Base-by-base conservation (phyloP, 306 rosid genomes). In the Macrotyloma uniflorum region DNA sequence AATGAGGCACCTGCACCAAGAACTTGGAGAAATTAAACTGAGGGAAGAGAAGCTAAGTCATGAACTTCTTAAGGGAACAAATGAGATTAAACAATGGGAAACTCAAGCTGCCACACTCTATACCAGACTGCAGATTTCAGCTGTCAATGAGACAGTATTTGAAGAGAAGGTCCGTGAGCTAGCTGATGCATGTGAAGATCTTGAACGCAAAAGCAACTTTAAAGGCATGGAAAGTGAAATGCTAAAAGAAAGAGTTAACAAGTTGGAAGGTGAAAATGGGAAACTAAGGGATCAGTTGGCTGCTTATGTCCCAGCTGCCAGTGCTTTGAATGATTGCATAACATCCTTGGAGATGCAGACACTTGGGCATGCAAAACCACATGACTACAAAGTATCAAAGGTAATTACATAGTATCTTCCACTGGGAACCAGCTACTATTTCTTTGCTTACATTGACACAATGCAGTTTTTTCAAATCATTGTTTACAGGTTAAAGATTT, bases 101-200 rank as follows among this genome's bases (percentile, higher is more conserved):
- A 72, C 82, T 80, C 90, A 89, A 53, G 89, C 91, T 46, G 87
- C 74, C 18, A 50, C 79, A 50, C 77, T 90, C 75, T 90, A 86
- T 81, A 67, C 79, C 14, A 84, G 84, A 84, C 82, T 87, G 80
- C 93, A 90, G 77, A 76, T 64, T 22, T 88, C 93, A 66, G n/a
- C 85, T 40, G 85, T 90, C 66, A 80, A 78, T n/a, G 93, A 89
- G 85, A 83, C 88, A 68, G 54, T 96, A 76, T 86, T 90, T 58
- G 88, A 87, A 85, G 98, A 81, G 73, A 96, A 91, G 89, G 84
- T 91, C 43, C 72, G 3, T 38, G 99, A 93, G 82, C 86, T 93
- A 66, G 76, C 77, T 16, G 86, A 84, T 72, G 81, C 81, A 45
- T 85, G 84, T 73, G 79, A 69, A 72, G 81, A 77, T 74, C 93